Conservation (phyloP, 441 rosid species). For the Bruguiera hainesii region DNA sequence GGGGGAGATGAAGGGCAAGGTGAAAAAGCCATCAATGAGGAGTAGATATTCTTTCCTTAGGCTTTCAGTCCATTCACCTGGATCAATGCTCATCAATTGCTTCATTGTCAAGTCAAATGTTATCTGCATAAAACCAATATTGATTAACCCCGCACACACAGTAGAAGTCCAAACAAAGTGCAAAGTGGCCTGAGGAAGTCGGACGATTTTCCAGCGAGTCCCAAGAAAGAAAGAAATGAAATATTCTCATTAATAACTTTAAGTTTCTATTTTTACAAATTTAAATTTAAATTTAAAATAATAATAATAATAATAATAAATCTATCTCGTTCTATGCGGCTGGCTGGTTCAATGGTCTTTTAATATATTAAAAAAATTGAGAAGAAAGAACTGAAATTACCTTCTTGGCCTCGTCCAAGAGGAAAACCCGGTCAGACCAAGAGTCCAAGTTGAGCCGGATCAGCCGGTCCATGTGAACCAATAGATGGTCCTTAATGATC, state of each 20-base stretch:
- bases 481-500: constrained; percentile 63
- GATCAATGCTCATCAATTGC: constrained; percentile 93
- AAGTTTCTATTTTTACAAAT: constrained; percentile 1
- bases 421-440: constrained; percentile 84
- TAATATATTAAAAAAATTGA: neutral
- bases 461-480: constrained; percentile 88
- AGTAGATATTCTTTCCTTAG: constrained; percentile 84
- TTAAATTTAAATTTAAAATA: too few species aligned
- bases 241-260: too few species aligned
- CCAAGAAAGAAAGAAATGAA: too few species aligned
- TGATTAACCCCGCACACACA: neutral
- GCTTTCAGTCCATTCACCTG: constrained; percentile 88
- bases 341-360: too few species aligned
- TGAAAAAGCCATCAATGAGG: constrained; percentile 92
- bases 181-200: neutral
- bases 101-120: constrained; percentile 85
- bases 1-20: constrained; percentile 66
- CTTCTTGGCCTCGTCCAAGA: constrained; percentile 98
- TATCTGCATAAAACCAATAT: constrained; percentile 43
- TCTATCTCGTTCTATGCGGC: too few species aligned
- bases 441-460: constrained; percentile 78
- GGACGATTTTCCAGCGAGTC: constrained; percentile 15
- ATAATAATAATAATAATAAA: too few species aligned
- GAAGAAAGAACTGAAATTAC: constrained; percentile 22
- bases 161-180: too few species aligned